Evolutionary conservation across 2,329 filamentous ascomycete species (phyloP).

Genomic region (Plenodomus biglobosus): DNA sequence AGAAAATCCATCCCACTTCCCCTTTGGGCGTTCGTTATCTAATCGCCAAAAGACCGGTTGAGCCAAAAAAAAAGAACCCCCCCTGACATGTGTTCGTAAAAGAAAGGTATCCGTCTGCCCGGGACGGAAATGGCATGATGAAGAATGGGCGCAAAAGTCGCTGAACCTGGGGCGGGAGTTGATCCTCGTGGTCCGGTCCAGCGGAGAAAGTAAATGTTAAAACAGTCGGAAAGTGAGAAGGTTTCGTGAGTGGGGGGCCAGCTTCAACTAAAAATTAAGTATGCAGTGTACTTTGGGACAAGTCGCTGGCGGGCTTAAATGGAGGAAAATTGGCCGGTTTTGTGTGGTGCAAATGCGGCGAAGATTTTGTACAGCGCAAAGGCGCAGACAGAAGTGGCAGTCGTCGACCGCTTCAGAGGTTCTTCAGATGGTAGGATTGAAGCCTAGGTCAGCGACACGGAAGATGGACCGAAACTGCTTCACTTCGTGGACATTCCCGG

Average conservation of each 20-base stretch:
- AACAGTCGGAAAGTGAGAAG: background rate
- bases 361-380: no score
- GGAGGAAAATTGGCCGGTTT: no score
- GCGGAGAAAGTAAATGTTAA: background rate
- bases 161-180: no score
- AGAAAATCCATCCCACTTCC: background rate
- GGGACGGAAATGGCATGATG: background rate
- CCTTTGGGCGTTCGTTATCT: background rate
- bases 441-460: no score
- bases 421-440: no score
- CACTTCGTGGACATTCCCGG: background rate
- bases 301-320: no score
- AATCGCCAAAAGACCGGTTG: background rate
- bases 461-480: no score
- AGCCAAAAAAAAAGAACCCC: background rate
- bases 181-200: conserved; percentile 1
- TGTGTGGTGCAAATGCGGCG: no score
- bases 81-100: background rate
- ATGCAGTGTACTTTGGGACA: no score
- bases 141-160: background rate
- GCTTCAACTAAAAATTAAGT: conserved; percentile 1
- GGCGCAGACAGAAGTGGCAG: no score
- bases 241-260: no score
- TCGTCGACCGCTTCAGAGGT: no score
- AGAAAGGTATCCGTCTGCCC: background rate